Evolutionary conservation across 331 rosid genomes (phyloP).

Genomic region (Erythrophleum ivorense): DNA sequence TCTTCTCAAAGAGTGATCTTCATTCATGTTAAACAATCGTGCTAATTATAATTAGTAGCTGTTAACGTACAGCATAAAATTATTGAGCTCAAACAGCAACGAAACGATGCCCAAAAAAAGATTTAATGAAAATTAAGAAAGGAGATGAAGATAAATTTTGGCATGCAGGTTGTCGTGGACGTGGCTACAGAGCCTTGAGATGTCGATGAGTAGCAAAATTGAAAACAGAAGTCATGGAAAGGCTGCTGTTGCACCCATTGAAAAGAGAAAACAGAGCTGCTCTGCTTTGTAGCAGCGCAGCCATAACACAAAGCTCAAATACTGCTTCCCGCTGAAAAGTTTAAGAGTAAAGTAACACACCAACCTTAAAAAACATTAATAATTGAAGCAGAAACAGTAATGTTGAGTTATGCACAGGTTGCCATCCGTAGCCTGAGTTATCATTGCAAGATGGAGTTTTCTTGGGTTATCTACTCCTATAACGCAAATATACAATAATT

Average conservation of each 20-base stretch:
- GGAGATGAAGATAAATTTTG: not conserved
- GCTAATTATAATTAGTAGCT: not conserved
- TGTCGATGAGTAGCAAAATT: not conserved
- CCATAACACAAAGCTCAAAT: constrained; percentile 4
- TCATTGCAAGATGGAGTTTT: constrained; percentile 13
- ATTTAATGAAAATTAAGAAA: not conserved
- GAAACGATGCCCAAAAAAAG: too few species aligned
- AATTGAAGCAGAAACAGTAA: constrained; percentile 19
- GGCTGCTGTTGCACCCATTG: not conserved
- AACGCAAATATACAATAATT: constrained; percentile 16
- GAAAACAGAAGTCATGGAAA: not conserved
- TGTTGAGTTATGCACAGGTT: constrained; percentile 2
- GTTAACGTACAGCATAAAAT: too few species aligned
- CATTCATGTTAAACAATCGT: not conserved
- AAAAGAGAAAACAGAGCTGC: constrained; percentile 11
- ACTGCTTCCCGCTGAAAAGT: constrained; percentile 4
- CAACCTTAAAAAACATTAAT: not conserved
- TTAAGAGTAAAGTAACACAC: not conserved
- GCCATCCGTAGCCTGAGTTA: constrained; percentile 3
- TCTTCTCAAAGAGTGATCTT: constrained; percentile 1
- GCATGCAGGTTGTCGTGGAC: not conserved
- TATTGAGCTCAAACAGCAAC: too few species aligned
- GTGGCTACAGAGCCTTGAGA: not conserved
- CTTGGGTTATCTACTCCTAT: not conserved
- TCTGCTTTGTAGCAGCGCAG: not conserved